Evolutionary conservation across 169 alveolate species (phyloP), one percentile per base, ranked within the genome.

Genomic region (Eimeria sp.): DNA sequence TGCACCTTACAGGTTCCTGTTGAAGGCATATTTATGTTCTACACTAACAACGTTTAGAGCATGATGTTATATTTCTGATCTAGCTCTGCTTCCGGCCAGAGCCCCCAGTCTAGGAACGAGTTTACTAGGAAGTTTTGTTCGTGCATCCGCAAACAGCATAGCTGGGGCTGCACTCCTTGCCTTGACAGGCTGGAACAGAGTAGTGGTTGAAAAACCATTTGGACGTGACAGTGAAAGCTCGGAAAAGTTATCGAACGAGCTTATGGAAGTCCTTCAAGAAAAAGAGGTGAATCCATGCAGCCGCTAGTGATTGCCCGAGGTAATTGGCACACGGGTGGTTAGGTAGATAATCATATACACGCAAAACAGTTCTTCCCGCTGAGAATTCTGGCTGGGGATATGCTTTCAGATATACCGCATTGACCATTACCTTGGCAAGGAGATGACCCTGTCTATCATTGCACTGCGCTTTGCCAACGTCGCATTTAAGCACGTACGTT

Each of bases 361-460:
- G 13, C 25, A 54, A n/a, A 67, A n/a, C 22, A 45, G 25, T 27
- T 14, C 70, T 14, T 18, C 57, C 43, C 89, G 47, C 49, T 13
- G 73, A n/a, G 78, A 20, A 11, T 57, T 30, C 58, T 84, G 54
- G 57, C 92, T 58, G 78, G 43, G 72, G 61, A 84, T 61, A 2
- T 54, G 34, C 7, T 16, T 18, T 51, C 89, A 96, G 92, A 96
- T 96, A 63, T 97, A 95, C 84, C 97, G 98, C 78, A 97, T 97
- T 57, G 98, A 97, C 87, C 98, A 97, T 91, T 97, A 97, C 84
- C 90, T 97, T 18, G 98, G 98, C 34, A 97, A 97, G 57, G 98
- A 97, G 95, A 96, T 96, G 97, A 97, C 96, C 58, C 96, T 97
- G 91, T 97, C 96, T n/a, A 72, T 97, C 76, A 75, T 91, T n/a